Conservation (phyloP, 148 eudicot species). For the Euryodendron excelsum region DNA sequence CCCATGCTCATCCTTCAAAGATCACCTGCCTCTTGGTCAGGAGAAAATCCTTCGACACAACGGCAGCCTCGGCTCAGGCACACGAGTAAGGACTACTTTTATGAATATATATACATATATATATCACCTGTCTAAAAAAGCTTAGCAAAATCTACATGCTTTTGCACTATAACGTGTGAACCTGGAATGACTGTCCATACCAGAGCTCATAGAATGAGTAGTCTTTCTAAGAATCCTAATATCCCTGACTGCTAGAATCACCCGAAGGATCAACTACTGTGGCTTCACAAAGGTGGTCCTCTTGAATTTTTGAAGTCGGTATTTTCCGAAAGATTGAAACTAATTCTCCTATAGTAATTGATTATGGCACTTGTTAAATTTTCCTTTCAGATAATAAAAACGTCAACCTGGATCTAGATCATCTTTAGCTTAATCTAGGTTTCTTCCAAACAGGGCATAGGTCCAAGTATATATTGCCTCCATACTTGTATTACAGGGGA, state of each 20-base stretch:
- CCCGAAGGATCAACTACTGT: not conserved
- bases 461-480: no score
- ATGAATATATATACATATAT: not conserved
- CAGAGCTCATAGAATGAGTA: not conserved
- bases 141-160: not conserved
- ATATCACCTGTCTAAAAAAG: not conserved
- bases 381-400: not conserved
- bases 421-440: not conserved
- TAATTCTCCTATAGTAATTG: not conserved
- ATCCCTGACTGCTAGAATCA: not conserved
- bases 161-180: not conserved
- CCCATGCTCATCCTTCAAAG: slow-evolving; percentile 26
- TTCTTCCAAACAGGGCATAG: not conserved
- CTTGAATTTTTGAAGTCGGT: no score
- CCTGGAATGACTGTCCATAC: not conserved
- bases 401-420: not conserved
- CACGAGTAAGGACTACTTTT: not conserved
- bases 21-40: slow-evolving; percentile 37
- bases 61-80: slow-evolving; percentile 5
- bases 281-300: not conserved
- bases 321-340: not conserved
- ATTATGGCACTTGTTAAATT: not conserved
- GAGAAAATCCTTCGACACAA: slow-evolving; percentile 30
- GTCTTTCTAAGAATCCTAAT: not conserved
- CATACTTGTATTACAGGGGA: no score